Base-by-base conservation (phyloP, 1,284 basidiomycete genomes). In the Malassezia restricta region DNA sequence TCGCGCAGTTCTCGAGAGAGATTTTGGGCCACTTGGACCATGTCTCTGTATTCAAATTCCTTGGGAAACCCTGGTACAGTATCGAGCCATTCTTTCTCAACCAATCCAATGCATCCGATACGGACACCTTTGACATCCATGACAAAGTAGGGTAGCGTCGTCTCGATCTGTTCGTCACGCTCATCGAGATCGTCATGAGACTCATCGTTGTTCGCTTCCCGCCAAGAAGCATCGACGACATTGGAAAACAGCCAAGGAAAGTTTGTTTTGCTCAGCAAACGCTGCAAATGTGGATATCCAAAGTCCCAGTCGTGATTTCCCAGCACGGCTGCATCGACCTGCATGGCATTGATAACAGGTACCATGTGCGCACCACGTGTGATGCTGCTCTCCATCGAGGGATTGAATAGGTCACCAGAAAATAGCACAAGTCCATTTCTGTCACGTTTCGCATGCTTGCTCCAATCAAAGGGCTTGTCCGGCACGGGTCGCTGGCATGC, bases 281-380 rank as follows among this genome's bases (percentile, higher is more conserved):
- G 44, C 45, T 46, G 50, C 40, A 56, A 33, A 42, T 53, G 50
- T 1, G 63, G 63, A 50, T 59, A 66, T 29, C 61, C 60, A 49
- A 61, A 62, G 35, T 59, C 60, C 51, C 58, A 61, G 35, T 68
- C 66, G 43, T 68, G 66, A 35, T 59, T 47, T 78, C 86, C 76
- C 49, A 81, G 78, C 71, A 87, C 88, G 12, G 64, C 62, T 40
- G 53, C 58, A 40, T 63, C 62, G 20, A 66, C 45, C 38, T 60
- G 58, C 54, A 63, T 59, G 15, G 49, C 49, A 43, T 71, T 51
- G 52, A 61, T 56, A 8, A 56, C 44, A 56, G 78, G 64, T 61
- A 87, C 86, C 86, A 92, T 86, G 79, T 92, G 87, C 55, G 84
- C 87, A 39, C 89, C 89, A 71, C 89, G 77, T 3, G 88, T 91